These are phyloP conservation scores for Exobasidium rhododendri DNA, from an alignment of 1,284 basidiomycete genomes.

Conservation along the genomic window DNA sequence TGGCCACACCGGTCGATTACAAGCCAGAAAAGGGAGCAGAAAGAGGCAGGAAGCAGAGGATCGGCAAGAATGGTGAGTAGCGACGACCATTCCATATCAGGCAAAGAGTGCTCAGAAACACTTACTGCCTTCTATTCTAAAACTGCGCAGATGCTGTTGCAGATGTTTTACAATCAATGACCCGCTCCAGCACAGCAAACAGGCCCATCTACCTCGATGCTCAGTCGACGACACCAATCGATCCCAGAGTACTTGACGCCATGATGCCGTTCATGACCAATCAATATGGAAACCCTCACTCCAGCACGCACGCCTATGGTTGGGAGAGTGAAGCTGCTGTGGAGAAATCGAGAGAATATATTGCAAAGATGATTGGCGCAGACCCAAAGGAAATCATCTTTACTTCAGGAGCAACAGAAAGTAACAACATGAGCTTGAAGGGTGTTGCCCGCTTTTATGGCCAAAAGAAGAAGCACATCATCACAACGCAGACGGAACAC, in stretches of 20 bases:
- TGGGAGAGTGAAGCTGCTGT: slow-evolving; percentile 97
- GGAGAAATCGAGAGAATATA: slow-evolving; percentile 83
- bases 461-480: slow-evolving; percentile 60
- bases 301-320: slow-evolving; percentile 94
- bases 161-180: slow-evolving; percentile 27
- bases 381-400: slow-evolving; percentile 95
- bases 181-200: slow-evolving; percentile 30
- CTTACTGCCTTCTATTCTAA: neutral
- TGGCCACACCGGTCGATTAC: slow-evolving; percentile 45
- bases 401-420: slow-evolving; percentile 98
- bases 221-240: slow-evolving; percentile 83
- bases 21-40: slow-evolving; percentile 32
- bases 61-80: neutral
- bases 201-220: slow-evolving; percentile 54
- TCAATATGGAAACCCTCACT: slow-evolving; percentile 97
- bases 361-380: slow-evolving; percentile 88
- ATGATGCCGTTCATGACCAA: slow-evolving; percentile 97
- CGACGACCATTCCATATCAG: no score
- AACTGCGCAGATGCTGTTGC: slow-evolving; percentile 9
- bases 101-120: no score
- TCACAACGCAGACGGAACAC: slow-evolving; percentile 69
- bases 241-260: slow-evolving; percentile 91
- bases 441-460: slow-evolving; percentile 81
- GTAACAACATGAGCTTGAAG: slow-evolving; percentile 97
- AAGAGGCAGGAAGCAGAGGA: slow-evolving; percentile 29